These are phyloP conservation scores for Falciphora oryzae DNA, from an alignment of 2,329 filamentous ascomycete species.

Conservation along the genomic window DNA sequence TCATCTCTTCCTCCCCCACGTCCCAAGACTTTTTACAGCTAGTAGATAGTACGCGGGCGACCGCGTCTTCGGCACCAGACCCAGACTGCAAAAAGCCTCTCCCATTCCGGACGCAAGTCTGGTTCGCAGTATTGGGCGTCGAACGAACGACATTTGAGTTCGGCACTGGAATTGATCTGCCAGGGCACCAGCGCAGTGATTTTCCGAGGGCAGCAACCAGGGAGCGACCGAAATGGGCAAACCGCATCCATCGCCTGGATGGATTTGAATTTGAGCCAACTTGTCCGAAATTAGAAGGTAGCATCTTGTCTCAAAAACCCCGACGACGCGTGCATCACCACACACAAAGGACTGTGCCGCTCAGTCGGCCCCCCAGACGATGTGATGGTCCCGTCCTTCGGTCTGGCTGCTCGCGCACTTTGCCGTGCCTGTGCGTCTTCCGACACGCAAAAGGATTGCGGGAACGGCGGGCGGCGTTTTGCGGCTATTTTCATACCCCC, in stretches of 20 bases:
- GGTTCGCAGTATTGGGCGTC: not conserved
- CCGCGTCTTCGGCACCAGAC: too few species aligned
- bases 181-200: too few species aligned
- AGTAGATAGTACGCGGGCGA: too few species aligned
- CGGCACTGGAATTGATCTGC: not conserved
- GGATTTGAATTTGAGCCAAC: not conserved
- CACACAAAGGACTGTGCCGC: not conserved
- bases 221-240: not conserved
- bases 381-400: not conserved
- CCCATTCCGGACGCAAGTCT: not conserved
- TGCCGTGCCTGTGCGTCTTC: not conserved
- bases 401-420: not conserved
- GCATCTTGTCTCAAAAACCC: slow-evolving; percentile 1
- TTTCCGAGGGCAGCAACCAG: not conserved
- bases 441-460: not conserved
- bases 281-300: slow-evolving; percentile 7
- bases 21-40: not conserved
- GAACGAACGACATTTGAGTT: not conserved
- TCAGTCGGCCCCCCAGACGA: not conserved
- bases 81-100: too few species aligned
- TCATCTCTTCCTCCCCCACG: not conserved
- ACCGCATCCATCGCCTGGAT: not conserved
- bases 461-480: not conserved
- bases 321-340: not conserved
- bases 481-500: not conserved